Evolutionary conservation across 495 filamentous ascomycete genomes (phyloP), one percentile per base, ranked within the genome.

Genomic region (Daldinia childiae): DNA sequence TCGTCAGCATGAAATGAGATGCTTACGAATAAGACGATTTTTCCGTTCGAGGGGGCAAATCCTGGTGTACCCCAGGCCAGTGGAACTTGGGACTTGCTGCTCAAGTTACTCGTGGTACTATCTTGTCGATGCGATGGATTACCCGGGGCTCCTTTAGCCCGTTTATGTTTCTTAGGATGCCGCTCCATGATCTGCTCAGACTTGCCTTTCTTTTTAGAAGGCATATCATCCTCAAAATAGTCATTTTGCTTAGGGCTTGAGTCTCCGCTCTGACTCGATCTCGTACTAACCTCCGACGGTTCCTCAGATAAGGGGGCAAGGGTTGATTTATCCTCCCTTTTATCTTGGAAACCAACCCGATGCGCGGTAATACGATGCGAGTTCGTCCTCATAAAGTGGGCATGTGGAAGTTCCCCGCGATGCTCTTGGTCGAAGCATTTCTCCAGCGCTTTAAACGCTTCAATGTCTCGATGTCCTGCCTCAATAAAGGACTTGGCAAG

Each of bases 401-500:
- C 88, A 75, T 92, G 90, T 8, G 84, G 83, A 58, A 84, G 81
- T 32, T 84, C 85, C 0, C 90, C 89, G 0, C 86, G 84, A 73
- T 91, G 89, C 58, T 90, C 87, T 65, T 90, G 88, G 36, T 83
- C 86, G 64, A 90, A 89, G 1, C 85, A 88, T 73, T 85, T 87
- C 69, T 90, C 89, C 12, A 91, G 71, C 0, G 88, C 88, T 73
- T 91, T 91, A 74, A 90, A 91, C 2, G 87, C 86, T 74, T 90
- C 88, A 9, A 91, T 85, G 76, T 92, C 89, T 57, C 84, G 82
- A 17, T 87, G 85, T 2, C 88, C 88, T 55, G 88, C 87, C 74
- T 91, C 90, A 52, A 91, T 87, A 64, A 91, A 91, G 9, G 82
- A 81, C 68, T 91, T 91, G 21, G 88, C 89, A 19, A 90, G 77